Evolutionary conservation across 768 basidiomycete genomes (phyloP).

Genomic region (Pleurotus ostreatus): DNA sequence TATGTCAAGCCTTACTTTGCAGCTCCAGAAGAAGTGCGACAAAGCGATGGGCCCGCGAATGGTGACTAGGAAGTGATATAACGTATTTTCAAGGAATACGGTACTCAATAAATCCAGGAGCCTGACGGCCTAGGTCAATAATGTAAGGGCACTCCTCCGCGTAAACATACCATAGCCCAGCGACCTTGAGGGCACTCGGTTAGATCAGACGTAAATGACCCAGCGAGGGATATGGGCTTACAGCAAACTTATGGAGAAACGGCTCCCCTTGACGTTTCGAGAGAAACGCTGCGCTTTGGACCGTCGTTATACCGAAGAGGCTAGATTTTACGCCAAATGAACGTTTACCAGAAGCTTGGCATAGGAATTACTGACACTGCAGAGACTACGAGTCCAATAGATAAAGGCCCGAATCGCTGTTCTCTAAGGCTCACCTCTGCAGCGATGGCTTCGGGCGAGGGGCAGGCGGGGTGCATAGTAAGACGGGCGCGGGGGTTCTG

Average conservation of each 20-base stretch:
- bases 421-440: no score
- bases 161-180: neutral
- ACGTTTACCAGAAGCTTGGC: neutral
- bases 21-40: neutral
- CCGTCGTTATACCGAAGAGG: conserved; percentile 1
- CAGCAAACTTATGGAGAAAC: conserved; percentile 29
- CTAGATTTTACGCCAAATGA: neutral
- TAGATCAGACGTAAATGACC: neutral
- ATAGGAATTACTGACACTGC: neutral
- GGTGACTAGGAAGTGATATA: conserved; percentile 2
- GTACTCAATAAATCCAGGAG: conserved; percentile 5
- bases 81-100: neutral
- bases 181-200: neutral
- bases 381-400: neutral
- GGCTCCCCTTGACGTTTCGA: conserved; percentile 27
- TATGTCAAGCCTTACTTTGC: neutral
- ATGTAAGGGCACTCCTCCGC: neutral
- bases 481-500: no score
- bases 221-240: conserved; percentile 12
- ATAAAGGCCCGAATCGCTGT: conserved; percentile 1
- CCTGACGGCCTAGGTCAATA: neutral
- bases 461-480: no score
- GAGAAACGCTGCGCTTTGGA: neutral
- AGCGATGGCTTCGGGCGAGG: no score
- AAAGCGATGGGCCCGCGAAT: neutral